Evolutionary conservation across 2,329 filamentous ascomycete species (phyloP), one percentile per base, ranked within the genome.

Genomic region (Phialocephala sp.): DNA sequence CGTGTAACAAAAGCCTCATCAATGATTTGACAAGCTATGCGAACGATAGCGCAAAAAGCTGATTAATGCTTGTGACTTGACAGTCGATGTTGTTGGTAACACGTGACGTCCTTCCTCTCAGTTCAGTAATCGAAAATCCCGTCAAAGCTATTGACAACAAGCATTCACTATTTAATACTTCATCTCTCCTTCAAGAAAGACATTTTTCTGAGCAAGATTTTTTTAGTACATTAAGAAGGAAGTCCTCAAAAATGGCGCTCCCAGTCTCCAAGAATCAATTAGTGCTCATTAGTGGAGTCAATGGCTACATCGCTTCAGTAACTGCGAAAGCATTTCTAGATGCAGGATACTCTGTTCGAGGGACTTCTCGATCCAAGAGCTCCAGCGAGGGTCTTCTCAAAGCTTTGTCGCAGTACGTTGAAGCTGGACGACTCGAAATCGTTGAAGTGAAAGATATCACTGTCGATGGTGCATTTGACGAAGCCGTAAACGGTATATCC

Each of bases 391-490:
- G 50, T 15, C 27, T 54, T 18, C 50, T 54, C 24, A 27, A 54
- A 35, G 50, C 50, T 32, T 12, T 54, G 11, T 11, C 22, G 8
- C 15, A 54, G 4, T 54, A 54, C 14, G 50, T 35, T 32, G 50
- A 54, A 35, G 50, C 27, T 35, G 50, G 50, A 54, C 11, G 50
- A 35, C 15, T 54, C 11, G 24, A 54, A 12, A 54, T 54, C 18
- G 50, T 54, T 12, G 50, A 54, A 18, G 22, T 54, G 22, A 27
- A 27, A 27, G 50, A 54, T n/a, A 54, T 54, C 50, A 54, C 27
- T 18, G 14, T 54, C 32, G 50, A 54, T 54, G 50, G 50, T 1
- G 50, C 50, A 15, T 54, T 54, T 35, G 50, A 54, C 24, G 24
- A 54, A n/a, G 22, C 50, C 14, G 50, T 27, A 4, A 54, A 54